Evolutionary conservation across 805 yeast species (phyloP), one percentile per base, ranked within the genome.

Genomic region (Wickerhamomyces mucosus): DNA sequence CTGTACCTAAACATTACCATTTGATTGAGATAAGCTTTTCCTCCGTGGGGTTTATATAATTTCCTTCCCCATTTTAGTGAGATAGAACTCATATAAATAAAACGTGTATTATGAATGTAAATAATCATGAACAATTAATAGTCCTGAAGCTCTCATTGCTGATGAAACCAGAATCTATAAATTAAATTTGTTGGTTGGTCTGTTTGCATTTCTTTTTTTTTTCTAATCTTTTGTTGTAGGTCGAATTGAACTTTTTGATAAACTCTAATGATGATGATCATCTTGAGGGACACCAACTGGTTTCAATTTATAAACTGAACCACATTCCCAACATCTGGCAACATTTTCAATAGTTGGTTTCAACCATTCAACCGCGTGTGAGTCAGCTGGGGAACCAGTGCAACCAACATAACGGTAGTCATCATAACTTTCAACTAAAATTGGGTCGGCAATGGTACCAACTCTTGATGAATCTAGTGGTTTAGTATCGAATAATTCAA

Each of bases 251-350:
- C 27, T 30, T 33, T 35, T 25, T n/a, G n/a, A n/a, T n/a, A n/a
- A n/a, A n/a, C n/a, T n/a, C n/a, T 40, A 45, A 39, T 46, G 51
- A 40, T 48, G 48, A 56, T 66, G 70, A 55, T 72, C 77, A 51
- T 65, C 75, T 40, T 63, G 72, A 46, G 78, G 80, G 46, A 76
- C 80, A 62, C 96, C 96, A 51, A 88, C 71, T 65, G 78, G 79
- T 65, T 86, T 82, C 51, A 88, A 65, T 54, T 82, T 76, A 72
- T 81, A 89, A 46, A 86, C 95, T 48, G 88, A 79, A 63, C 98
- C 98, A 63, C 97, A 89, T 63, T 92, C 96, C 95, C 96, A 84
- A 68, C 96, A 92, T 77, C 98, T 85, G 47, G 82, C 82, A 40
- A 80, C 80, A 62, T 83, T 68, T 30, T 73, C 82, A 43, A 69